These are phyloP conservation scores for Maudiozyma humilis DNA, from an alignment of 1,139 yeast genomes.

Conservation along the genomic window DNA sequence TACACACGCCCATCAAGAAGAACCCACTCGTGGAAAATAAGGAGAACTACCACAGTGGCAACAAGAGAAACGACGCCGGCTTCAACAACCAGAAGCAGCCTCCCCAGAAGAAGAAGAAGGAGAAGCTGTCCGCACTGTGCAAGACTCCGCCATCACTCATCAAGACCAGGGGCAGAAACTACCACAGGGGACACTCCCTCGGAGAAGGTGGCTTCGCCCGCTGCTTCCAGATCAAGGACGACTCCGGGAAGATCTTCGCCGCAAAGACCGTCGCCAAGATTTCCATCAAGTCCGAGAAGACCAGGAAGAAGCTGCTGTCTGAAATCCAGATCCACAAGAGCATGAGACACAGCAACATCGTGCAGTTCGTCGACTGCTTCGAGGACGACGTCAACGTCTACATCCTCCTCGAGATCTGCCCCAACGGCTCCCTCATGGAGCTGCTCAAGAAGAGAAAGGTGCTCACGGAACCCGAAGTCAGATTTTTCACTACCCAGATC, in stretches of 20 bases:
- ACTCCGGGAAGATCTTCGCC: constrained; percentile 79
- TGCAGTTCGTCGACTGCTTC: constrained; percentile 86
- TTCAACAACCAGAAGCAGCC: constrained; percentile 24
- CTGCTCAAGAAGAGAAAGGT: constrained; percentile 74
- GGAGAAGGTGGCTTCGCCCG: constrained; percentile 99
- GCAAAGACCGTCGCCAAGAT: constrained; percentile 98
- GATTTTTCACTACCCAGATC: constrained; percentile 84
- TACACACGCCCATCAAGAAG: constrained; percentile 28
- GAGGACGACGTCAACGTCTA: constrained; percentile 93
- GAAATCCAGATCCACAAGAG: constrained; percentile 94
- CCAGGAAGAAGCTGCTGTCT: constrained; percentile 77
- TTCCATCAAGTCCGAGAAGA: constrained; percentile 83
- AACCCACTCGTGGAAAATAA: constrained; percentile 14
- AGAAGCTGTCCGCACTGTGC: constrained; percentile 78
- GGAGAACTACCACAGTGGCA: constrained; percentile 15
- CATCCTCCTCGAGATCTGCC: constrained; percentile 87
- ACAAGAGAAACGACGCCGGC: constrained; percentile 8
- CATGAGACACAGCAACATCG: constrained; percentile 82
- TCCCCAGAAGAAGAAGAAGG: constrained; percentile 59
- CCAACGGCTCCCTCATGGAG: constrained; percentile 89
- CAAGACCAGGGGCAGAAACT: constrained; percentile 82
- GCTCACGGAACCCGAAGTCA: constrained; percentile 84
- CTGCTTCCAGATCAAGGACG: constrained; percentile 93
- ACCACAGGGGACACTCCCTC: constrained; percentile 79
- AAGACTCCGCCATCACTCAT: constrained; percentile 93